Evolutionary conservation across 768 basidiomycete species (phyloP).

Genomic region (Mycena metata): DNA sequence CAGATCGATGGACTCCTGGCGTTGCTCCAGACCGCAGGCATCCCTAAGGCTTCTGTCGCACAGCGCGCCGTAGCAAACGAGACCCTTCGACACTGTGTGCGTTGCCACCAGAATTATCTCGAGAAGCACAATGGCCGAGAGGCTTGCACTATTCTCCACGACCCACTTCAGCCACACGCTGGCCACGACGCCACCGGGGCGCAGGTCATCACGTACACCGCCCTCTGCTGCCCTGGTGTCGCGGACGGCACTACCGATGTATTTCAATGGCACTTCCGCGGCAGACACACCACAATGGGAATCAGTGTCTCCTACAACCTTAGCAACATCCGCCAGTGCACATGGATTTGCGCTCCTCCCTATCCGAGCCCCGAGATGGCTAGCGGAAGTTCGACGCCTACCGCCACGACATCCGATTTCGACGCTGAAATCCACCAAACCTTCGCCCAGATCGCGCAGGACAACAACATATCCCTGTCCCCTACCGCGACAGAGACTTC

Average conservation of each 20-base stretch:
- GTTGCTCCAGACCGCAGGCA: constrained; percentile 31
- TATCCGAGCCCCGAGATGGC: not conserved
- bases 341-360: not conserved
- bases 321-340: not conserved
- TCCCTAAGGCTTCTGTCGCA: constrained; percentile 18
- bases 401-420: not conserved
- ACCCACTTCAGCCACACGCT: not conserved
- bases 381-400: constrained; percentile 3
- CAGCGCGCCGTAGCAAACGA: constrained; percentile 9
- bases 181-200: not conserved
- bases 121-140: constrained; percentile 39
- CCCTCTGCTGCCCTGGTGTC: not conserved
- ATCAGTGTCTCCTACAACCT: not conserved
- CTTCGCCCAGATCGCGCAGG: not conserved
- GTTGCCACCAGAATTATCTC: constrained; percentile 40
- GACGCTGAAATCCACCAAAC: not conserved
- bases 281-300: constrained; percentile 14
- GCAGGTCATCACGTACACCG: not conserved
- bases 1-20: constrained; percentile 36
- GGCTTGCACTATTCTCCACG: not conserved
- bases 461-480: not conserved
- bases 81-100: constrained; percentile 40
- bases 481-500: not conserved
- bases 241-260: not conserved
- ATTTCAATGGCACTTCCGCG: not conserved